Base-by-base conservation (phyloP, 176 grass and related monocot species). In the Hyparrhenia diplandra region DNA sequence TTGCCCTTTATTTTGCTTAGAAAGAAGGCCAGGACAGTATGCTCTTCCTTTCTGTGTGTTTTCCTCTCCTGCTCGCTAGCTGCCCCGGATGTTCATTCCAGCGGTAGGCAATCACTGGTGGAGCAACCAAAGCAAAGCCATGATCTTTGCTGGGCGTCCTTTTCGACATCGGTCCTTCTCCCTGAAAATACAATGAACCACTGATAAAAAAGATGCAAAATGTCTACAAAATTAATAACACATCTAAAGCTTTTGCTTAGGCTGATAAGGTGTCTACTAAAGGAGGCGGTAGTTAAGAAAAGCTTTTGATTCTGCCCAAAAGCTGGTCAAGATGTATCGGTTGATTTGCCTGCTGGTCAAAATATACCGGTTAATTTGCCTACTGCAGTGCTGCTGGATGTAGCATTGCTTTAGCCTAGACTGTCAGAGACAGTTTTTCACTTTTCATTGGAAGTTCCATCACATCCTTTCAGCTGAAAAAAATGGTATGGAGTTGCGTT, bases 1-100 rank as follows among this genome's bases (percentile, higher is more conserved):
- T n/a, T n/a, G 47, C 20, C 47, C 17, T 51, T 51, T 51, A 67
- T 62, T 89, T 89, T 76, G 76, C 87, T 85, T 88, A 65, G 35
- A 55, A 80, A 75, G 82, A 80, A 80, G 70, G 76, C 75, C 67
- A 74, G 37, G 69, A 41, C 61, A 62, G 31, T 32, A 72, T 82
- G n/a, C 57, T 23, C 63, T 63, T 76, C 76, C 65, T 71, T 82
- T 87, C 55, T n/a, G 23, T 66, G 29, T 14, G n/a, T 16, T 60
- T n/a, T 11, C 49, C n/a, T 75, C 30, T 74, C 59, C n/a, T n/a
- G n/a, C n/a, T n/a, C n/a, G n/a, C n/a, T n/a, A n/a, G n/a, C 42
- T 66, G 43, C 60, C 32, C 45, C 76, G 43, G 69, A 73, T 41
- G 57, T 85, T 85, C 76, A 54, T 65, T 42, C 25, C 4, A 73